A percentile compares a stretch with the other conserved stretches of the same genome.
Evolutionary conservation across 345 rosid species (phyloP).

Genomic region (Tarenaya hassleriana): DNA sequence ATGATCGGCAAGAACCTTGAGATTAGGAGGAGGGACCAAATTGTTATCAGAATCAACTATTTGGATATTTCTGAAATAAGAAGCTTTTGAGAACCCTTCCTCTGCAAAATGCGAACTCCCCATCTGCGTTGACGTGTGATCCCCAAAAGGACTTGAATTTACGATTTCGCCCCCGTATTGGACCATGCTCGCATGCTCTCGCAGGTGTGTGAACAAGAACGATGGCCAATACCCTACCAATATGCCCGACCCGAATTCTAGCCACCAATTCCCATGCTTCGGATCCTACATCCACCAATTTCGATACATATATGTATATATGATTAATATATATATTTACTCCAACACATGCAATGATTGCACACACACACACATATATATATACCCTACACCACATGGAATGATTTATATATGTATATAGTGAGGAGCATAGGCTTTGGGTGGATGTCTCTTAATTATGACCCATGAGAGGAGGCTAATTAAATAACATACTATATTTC

Average conservation of each 20-base stretch:
- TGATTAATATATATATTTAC: no score
- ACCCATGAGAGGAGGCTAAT: no score
- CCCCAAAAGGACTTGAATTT: constrained; percentile 63
- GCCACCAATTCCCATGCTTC: constrained; percentile 99
- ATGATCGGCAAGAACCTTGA: constrained; percentile 74
- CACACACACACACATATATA: not conserved
- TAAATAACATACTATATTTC: no score
- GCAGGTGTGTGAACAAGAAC: constrained; percentile 71
- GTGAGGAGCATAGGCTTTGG: no score
- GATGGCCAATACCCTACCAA: constrained; percentile 98
- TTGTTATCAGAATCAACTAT: constrained; percentile 95
- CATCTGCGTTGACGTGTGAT: constrained; percentile 88
- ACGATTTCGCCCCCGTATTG: constrained; percentile 95
- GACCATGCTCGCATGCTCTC: constrained; percentile 92
- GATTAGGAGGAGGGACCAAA: constrained; percentile 60
- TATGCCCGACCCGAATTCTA: constrained; percentile 91
- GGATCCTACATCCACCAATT: constrained; percentile 94
- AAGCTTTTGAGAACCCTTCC: constrained; percentile 88
- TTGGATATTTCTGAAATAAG: constrained; percentile 88
- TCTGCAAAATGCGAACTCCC: constrained; percentile 95
- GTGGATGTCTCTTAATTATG: no score
- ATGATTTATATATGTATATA: no score
- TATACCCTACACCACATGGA: no score
- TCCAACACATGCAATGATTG: no score
- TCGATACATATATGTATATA: not conserved